Evolutionary conservation across 2,329 filamentous ascomycete species (phyloP).

Genomic region (Curvularia sp.): DNA sequence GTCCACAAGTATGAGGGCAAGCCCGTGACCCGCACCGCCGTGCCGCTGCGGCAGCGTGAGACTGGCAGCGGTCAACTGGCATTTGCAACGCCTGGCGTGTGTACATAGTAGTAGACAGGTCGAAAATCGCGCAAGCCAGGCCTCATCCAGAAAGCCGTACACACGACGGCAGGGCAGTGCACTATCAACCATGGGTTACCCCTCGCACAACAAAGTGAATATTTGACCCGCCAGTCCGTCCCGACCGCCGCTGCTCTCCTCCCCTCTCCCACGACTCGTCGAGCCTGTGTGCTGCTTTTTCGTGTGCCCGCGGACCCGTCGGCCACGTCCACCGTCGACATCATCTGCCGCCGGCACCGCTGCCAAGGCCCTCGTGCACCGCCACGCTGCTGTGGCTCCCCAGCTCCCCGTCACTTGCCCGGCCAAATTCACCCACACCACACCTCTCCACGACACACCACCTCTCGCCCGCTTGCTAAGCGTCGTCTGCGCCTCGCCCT

Average conservation of each 20-base stretch:
- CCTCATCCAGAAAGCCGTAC: slow-evolving; percentile 19
- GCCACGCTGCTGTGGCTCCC: slow-evolving; percentile 12
- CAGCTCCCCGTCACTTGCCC: slow-evolving; percentile 2
- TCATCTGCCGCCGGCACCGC: slow-evolving; percentile 13
- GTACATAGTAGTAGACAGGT: slow-evolving; percentile 9
- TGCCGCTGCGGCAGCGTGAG: slow-evolving; percentile 1
- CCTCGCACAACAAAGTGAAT: slow-evolving; percentile 17
- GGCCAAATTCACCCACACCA: no score
- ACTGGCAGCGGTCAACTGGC: slow-evolving; percentile 17
- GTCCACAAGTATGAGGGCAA: background rate
- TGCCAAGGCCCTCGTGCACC: slow-evolving; percentile 3
- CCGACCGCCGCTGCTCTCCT: background rate
- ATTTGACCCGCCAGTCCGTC: slow-evolving; percentile 8
- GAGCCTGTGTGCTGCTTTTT: slow-evolving; percentile 4
- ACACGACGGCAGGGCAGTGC: slow-evolving; percentile 18
- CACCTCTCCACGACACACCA: background rate
- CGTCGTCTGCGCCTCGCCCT: background rate
- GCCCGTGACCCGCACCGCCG: background rate
- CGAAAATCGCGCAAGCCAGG: slow-evolving; percentile 22
- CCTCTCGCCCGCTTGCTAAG: slow-evolving; percentile 15
- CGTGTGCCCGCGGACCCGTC: slow-evolving; percentile 9
- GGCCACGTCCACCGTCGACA: slow-evolving; percentile 13
- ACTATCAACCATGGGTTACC: slow-evolving; percentile 13
- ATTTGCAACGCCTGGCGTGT: slow-evolving; percentile 14
- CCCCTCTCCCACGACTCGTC: background rate